Conservation (phyloP, 192 early-diverging fungal genomes). For the Coemansia reversa region DNA sequence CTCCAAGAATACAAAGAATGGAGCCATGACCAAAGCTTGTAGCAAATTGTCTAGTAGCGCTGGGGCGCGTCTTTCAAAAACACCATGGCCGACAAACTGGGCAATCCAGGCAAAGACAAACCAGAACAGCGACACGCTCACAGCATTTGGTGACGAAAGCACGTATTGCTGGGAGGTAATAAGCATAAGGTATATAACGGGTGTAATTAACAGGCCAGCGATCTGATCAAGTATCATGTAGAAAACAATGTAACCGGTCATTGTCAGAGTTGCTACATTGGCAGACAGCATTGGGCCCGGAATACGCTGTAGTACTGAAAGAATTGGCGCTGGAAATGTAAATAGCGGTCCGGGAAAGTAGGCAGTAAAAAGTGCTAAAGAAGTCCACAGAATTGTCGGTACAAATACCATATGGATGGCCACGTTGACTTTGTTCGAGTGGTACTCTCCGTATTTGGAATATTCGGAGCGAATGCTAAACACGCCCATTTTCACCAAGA, state of each 20-base stretch:
- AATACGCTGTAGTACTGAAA: constrained; percentile 37
- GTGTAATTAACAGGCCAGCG: constrained; percentile 55
- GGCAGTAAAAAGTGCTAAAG: constrained; percentile 60
- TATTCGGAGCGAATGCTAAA: constrained; percentile 83
- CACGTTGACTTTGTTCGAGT: constrained; percentile 76
- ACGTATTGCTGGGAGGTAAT: constrained; percentile 67
- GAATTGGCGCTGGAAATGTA: constrained; percentile 36
- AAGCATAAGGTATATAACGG: constrained; percentile 62
- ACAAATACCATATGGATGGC: constrained; percentile 87
- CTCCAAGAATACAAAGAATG: constrained; percentile 92
- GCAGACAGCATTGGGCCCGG: constrained; percentile 38
- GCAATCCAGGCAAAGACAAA: constrained; percentile 79
- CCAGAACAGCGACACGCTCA: constrained; percentile 57
- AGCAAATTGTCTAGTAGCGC: constrained; percentile 82
- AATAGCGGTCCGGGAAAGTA: constrained; percentile 45
- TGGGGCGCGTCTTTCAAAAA: constrained; percentile 83
- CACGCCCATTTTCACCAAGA: constrained; percentile 26
- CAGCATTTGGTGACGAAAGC: constrained; percentile 51
- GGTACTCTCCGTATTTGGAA: constrained; percentile 77
- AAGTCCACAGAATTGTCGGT: constrained; percentile 84
- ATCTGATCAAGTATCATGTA: constrained; percentile 74
- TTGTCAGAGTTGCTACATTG: constrained; percentile 59
- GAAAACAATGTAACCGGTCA: constrained; percentile 66
- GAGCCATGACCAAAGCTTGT: constrained; percentile 90
- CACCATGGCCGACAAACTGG: constrained; percentile 90